These are phyloP conservation scores for Amphicarpaea edgeworthii DNA, from an alignment of 306 rosid species.

Conservation along the genomic window DNA sequence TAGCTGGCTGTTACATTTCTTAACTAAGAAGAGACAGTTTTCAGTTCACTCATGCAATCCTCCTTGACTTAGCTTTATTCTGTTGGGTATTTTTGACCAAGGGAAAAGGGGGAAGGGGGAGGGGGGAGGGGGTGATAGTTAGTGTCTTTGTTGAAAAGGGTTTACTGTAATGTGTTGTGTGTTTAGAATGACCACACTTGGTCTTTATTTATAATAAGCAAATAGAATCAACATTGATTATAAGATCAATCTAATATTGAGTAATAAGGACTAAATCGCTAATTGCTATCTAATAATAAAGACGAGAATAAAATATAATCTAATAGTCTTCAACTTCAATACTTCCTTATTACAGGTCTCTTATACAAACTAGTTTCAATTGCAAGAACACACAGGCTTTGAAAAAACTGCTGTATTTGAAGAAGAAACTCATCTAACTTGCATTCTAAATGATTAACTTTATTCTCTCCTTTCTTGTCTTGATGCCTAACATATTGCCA, in stretches of 20 bases:
- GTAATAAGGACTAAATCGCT: too few species aligned
- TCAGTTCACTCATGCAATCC: slow-evolving; percentile 3
- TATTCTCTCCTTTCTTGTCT: slow-evolving; percentile 11
- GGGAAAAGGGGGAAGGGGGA: not conserved
- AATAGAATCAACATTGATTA: too few species aligned
- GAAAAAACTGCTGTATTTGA: slow-evolving; percentile 16
- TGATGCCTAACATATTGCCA: slow-evolving; percentile 4
- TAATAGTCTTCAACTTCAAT: too few species aligned
- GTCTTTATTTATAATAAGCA: too few species aligned
- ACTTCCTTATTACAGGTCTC: not conserved
- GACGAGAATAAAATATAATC: too few species aligned
- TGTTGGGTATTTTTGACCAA: not conserved
- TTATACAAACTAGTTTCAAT: not conserved
- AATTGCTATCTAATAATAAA: too few species aligned
- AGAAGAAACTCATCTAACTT: slow-evolving; percentile 11
- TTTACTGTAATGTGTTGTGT: too few species aligned
- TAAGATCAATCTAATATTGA: too few species aligned
- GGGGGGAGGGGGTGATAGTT: not conserved
- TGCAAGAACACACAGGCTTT: not conserved
- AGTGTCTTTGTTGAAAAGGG: too few species aligned
- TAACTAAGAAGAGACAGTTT: slow-evolving; percentile 24
- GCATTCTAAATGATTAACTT: slow-evolving; percentile 12
- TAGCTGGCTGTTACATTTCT: slow-evolving; percentile 41
- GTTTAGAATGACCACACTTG: too few species aligned
- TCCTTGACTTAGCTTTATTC: not conserved